Evolutionary conservation across 148 eudicot species (phyloP), one percentile per base, ranked within the genome.

Genomic region (Polygonum aviculare): DNA sequence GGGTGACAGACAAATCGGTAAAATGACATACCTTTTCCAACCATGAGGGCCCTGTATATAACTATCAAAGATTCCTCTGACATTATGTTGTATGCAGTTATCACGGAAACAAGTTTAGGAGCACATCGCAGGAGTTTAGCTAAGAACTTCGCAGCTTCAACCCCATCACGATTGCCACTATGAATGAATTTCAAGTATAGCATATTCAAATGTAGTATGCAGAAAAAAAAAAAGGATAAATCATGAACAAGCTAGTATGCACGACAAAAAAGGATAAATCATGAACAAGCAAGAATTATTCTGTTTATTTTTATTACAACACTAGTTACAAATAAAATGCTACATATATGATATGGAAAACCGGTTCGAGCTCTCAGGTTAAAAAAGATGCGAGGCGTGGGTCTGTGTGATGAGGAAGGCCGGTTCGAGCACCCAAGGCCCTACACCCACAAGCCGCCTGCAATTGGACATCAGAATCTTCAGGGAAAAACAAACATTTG

Each of bases 351-450:
- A 44, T 44, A 44, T 44, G 47, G n/a, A 44, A 44, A 44, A 44
- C 47, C 47, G 47, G 47, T 44, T 44, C 47, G 47, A 44, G 47
- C 26, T 71, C 54, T 72, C 75, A 72, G 18, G 31, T n/a, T 77
- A 85, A 78, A 80, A 88, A 95, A 52, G 90, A 82, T 18, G 82
- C 78, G 77, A 93, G 77, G n/a, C 87, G 93, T 78, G 91, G 87
- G 82, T 95, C 91, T 1, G 87, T 77, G 55, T 49, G 83, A 67
- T n/a, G 84, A 33, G 99, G 99, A 78, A 95, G 98, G 60, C 98
- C 93, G 15, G 90, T 75, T 74, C 97, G 88, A 77, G 98, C 99
- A 81, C 99, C 98, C 85, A 95, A 84, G 14, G 93, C 94, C 82
- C 97, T 86, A 78, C 96, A 92, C 22, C 86, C 79, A 54, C 83